Evolutionary conservation across 208 protist genomes (phyloP), one percentile per base, ranked within the genome.

Genomic region (Naegleria lovaniensis): DNA sequence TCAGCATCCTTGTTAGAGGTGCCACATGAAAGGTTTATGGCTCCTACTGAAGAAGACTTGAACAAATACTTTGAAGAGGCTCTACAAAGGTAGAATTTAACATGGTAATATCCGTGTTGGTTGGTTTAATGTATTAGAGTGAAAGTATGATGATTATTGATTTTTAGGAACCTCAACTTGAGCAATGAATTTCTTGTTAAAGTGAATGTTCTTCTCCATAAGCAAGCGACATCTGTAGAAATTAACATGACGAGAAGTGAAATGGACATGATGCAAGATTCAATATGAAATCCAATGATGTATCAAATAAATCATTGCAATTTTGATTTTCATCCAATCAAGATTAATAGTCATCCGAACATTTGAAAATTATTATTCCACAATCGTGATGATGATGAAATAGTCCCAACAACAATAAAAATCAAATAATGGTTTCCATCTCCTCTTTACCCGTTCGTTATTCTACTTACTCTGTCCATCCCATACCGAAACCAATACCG

Each of bases 401-500:
- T 7, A 48, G 1, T 48, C 43, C 1, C 1, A 48, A 48, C 43
- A 48, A 48, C 7, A 48, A 48, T 7, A 48, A 48, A 1, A 48
- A n/a, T n/a, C 7, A 7, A 48, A 48, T 48, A 1, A 48, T 7
- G 43, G 43, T 48, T 48, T 48, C n/a, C 43, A 48, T 48, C 43
- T 48, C 43, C 43, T 48, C 43, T 48, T 48, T 48, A 9, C 43
- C 43, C 7, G 7, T 48, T 48, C 43, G 43, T 48, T 48, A 48
- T 9, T 48, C 5, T 48, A 67, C 55, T 67, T 67, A 87, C 83
- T 87, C 83, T 87, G 83, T 87, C 16, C 33, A 87, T 51, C 83
- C 41, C 83, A 87, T 87, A 40, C 83, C 83, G 29, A 87, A 52
- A 51, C 83, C 83, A 40, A 87, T 87, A 51, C 83, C 83, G 19